phyloP scores from a whole-genome alignment of 2,329 filamentous ascomycete genomes.

The Ambrosiella xylebori region DNA sequence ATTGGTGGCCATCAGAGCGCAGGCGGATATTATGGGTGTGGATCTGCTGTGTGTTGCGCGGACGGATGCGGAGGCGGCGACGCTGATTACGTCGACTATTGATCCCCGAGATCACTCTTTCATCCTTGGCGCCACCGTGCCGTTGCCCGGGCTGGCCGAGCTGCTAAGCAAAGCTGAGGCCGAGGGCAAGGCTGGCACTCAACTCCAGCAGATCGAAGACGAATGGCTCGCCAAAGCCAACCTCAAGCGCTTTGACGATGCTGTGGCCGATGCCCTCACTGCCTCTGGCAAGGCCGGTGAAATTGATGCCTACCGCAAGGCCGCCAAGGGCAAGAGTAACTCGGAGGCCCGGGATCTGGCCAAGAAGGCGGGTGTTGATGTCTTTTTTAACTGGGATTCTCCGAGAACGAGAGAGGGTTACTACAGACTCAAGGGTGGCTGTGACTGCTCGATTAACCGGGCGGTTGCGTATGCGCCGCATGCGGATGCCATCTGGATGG shows the following conservation, averaged over 20 bases:
- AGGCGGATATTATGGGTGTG: conserved; percentile 92
- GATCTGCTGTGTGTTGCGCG: conserved; percentile 84
- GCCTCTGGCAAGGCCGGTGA: conserved; percentile 41
- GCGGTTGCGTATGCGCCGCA: conserved; percentile 86
- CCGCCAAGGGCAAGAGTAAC: conserved; percentile 71
- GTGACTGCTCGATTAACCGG: conserved; percentile 77
- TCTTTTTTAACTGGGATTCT: conserved; percentile 93
- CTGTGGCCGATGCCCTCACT: conserved; percentile 68
- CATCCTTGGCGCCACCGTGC: conserved; percentile 80
- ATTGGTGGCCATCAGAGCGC: conserved; percentile 85
- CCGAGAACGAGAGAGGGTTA: conserved; percentile 85
- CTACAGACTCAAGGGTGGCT: conserved; percentile 84
- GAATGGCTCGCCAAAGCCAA: conserved; percentile 63
- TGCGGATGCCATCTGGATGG: conserved; percentile 98
- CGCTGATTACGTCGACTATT: conserved; percentile 90
- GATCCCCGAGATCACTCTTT: conserved; percentile 90
- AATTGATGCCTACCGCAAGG: conserved; percentile 46
- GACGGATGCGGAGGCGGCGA: conserved; percentile 94
- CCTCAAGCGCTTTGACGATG: conserved; percentile 80
- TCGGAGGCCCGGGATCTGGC: conserved; percentile 64
- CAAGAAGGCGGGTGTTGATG: conserved; percentile 52
- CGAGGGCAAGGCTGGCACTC: conserved; percentile 59
- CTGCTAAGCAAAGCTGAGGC: conserved; percentile 77
- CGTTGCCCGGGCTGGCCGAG: conserved; percentile 71
- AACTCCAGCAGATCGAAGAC: conserved; percentile 86